Percentiles rank a stretch among this genome's conserved stretches.
phyloP scores from a whole-genome alignment of 75 land plant genomes.

The Selaginella tamariscina region DNA sequence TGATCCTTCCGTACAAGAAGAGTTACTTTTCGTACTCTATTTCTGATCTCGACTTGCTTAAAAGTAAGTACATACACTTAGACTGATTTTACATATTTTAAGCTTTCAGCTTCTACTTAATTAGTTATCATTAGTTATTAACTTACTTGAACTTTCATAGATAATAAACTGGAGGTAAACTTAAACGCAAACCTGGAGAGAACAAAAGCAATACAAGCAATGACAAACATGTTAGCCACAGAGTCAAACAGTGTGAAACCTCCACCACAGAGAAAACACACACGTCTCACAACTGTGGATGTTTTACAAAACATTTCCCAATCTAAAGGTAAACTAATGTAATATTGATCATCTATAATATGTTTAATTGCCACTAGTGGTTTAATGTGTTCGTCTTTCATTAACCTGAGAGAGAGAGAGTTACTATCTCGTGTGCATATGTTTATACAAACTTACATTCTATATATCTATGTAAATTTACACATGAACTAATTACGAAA shows the following conservation, averaged over 20 bases:
- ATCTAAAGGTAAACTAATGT: neutral
- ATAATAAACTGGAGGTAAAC: neutral
- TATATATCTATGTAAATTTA: too few relatives aligned
- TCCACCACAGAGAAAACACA: neutral
- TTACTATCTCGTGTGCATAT: too few relatives aligned
- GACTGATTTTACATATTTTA: too few relatives aligned
- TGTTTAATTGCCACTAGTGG: too few relatives aligned
- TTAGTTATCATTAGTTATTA: too few relatives aligned
- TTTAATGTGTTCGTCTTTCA: too few relatives aligned
- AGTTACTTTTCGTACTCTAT: neutral
- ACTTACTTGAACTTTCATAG: too few relatives aligned
- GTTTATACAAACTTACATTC: too few relatives aligned
- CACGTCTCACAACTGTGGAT: neutral
- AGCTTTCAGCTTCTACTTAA: too few relatives aligned
- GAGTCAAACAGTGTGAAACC: neutral
- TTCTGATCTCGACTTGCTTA: neutral
- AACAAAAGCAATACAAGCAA: neutral
- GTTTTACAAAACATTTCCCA: neutral
- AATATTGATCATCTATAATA: neutral
- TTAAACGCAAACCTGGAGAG: neutral
- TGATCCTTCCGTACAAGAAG: constrained; percentile 14
- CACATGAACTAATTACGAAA: too few relatives aligned
- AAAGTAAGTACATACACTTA: constrained; percentile 2
- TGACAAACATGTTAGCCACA: neutral
- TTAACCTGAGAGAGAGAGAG: too few relatives aligned